phyloP scores from a whole-genome alignment of 163 green algal species.

The Scenedesmus sp. region DNA sequence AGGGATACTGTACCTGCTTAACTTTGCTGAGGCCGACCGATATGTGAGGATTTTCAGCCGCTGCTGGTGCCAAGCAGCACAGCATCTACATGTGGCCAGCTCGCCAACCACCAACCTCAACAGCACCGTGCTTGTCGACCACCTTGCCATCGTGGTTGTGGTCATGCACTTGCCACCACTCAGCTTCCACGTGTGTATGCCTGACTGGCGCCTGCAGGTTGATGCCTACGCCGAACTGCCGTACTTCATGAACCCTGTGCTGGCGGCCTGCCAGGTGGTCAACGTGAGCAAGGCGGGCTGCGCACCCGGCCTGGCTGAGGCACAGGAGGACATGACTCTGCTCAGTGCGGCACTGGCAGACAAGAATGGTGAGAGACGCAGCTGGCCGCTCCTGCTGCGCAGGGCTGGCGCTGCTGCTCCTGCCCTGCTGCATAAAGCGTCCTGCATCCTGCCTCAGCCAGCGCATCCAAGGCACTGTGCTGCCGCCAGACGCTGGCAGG shows the following conservation, averaged over 20 bases:
- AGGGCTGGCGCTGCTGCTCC: not conserved
- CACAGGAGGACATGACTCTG: constrained; percentile 54
- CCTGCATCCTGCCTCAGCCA: too few relatives aligned
- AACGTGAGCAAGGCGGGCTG: constrained; percentile 30
- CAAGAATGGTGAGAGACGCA: constrained; percentile 41
- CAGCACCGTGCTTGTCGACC: too few relatives aligned
- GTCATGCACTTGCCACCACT: too few relatives aligned
- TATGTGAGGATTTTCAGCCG: too few relatives aligned
- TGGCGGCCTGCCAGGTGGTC: constrained; percentile 55
- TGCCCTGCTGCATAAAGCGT: not conserved
- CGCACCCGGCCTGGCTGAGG: constrained; percentile 9
- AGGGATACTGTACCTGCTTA: too few relatives aligned
- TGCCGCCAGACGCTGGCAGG: too few relatives aligned
- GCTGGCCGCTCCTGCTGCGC: not conserved
- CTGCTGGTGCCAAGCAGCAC: not conserved
- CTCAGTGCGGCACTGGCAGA: constrained; percentile 45
- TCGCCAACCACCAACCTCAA: too few relatives aligned
- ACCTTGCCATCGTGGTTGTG: too few relatives aligned
- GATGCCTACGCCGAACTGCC: constrained; percentile 42
- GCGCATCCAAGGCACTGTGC: not conserved
- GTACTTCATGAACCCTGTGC: constrained; percentile 59
- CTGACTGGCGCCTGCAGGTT: not conserved
- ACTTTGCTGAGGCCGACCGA: too few relatives aligned
- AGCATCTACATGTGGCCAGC: too few relatives aligned
- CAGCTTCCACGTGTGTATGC: not conserved